These are phyloP conservation scores for Cicer pinnatifidum DNA, from an alignment of 306 rosid genomes.

Conservation along the genomic window DNA sequence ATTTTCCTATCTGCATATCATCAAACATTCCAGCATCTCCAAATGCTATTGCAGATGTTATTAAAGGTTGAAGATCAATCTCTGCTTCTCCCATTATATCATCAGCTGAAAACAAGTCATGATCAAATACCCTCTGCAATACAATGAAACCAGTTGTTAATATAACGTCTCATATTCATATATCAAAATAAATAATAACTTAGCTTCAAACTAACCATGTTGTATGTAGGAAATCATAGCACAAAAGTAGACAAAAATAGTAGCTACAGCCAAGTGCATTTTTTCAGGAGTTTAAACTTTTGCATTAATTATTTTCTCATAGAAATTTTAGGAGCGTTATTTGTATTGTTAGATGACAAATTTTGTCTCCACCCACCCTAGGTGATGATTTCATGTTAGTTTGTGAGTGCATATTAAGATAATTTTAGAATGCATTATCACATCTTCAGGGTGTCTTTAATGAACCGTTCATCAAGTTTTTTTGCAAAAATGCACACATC, in stretches of 20 bases:
- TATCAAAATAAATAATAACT: no score
- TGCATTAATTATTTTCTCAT: background rate
- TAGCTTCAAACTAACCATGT: no score
- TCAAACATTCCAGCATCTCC: constrained; percentile 90
- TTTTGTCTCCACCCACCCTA: no score
- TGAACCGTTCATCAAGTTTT: background rate
- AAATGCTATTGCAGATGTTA: constrained; percentile 87
- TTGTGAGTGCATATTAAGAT: background rate
- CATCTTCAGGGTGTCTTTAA: background rate
- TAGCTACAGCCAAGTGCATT: no score
- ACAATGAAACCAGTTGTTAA: constrained; percentile 35
- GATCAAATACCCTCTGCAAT: constrained; percentile 83
- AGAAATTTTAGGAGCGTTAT: background rate
- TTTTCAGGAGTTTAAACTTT: background rate
- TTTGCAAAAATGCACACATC: no score
- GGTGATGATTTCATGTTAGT: no score
- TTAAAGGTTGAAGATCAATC: constrained; percentile 95
- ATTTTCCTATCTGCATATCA: constrained; percentile 93
- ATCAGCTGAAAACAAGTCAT: constrained; percentile 86
- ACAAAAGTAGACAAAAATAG: no score
- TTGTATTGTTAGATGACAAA: background rate
- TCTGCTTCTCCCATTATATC: constrained; percentile 99
- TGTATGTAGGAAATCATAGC: no score
- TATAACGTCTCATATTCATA: constrained; percentile 10
- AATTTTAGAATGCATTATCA: background rate